Evolutionary conservation across 129 eudicot genomes (phyloP), one percentile per base, ranked within the genome.

Genomic region (Centaurea solstitialis): DNA sequence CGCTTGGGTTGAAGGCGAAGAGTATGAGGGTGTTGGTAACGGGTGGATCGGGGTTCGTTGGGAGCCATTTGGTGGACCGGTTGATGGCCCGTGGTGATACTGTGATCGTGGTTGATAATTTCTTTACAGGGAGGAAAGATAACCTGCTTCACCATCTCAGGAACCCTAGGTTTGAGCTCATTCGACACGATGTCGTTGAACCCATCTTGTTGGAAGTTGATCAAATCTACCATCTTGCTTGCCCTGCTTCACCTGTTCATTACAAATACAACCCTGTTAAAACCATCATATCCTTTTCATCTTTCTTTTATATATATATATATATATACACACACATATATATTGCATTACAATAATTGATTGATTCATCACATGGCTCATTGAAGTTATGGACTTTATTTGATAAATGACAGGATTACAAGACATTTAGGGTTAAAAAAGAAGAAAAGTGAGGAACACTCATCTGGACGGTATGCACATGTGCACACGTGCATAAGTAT

Each of bases 211-310:
- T 91, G 17, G 98, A 93, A 74, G 98, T 93, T 2, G 98, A 93
- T 79, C 98, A 93, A 78, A 93, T 93, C 75, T 93, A 93, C 73
- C 98, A 93, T 76, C 82, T 93, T 71, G 98, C 98, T 72, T 93
- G 98, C 82, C 98, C 98, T 30, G 98, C 98, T 67, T 93, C 98
- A 0, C 98, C 98, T 4, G 98, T 93, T 0, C 93, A 91, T 79
- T 93, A 93, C 91, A 91, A 93, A 82, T 87, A 74, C 84, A 93
- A 93, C 83, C 98, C 97, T 0, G 90, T 93, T 90, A 93, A 93
- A 88, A 93, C 98, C 0, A 93, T 93, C 81, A 93, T 93, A 93
- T 93, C 98, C 94, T 89, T 59, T 26, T 9, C 13, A 1, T 38
- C 21, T 23, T 68, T 37, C 39, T 33, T 62, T 6, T 15, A 0